Evolutionary conservation across 1,284 basidiomycete species (phyloP).

Genomic region (Filobasidium uniguttulatum): DNA sequence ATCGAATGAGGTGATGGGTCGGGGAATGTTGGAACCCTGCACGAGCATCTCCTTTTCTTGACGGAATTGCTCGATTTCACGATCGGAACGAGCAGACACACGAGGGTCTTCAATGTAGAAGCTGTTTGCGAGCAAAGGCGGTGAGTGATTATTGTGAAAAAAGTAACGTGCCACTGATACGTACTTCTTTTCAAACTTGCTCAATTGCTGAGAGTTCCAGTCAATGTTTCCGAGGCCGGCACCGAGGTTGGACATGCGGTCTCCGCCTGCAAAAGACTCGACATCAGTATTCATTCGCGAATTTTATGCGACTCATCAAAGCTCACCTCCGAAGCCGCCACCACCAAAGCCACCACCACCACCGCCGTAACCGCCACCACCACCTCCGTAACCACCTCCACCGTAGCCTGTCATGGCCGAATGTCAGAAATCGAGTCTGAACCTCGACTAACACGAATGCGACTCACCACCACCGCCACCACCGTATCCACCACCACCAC

Average conservation of each 20-base stretch:
- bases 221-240: constrained; percentile 70
- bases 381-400: constrained; percentile 34
- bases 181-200: constrained; percentile 56
- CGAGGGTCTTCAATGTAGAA: constrained; percentile 91
- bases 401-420: too few relatives aligned
- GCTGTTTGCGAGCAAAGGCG: constrained; percentile 41
- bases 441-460: too few relatives aligned
- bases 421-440: too few relatives aligned
- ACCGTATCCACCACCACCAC: constrained; percentile 33
- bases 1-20: constrained; percentile 82
- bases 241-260: constrained; percentile 74
- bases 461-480: constrained; percentile 22
- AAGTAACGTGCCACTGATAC: constrained; percentile 8
- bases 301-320: constrained; percentile 11
- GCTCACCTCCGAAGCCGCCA: constrained; percentile 24
- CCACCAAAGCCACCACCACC: constrained; percentile 24
- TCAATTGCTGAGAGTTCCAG: constrained; percentile 58
- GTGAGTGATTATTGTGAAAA: not conserved
- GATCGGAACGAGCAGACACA: constrained; percentile 62
- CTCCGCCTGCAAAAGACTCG: constrained; percentile 39
- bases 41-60: constrained; percentile 78
- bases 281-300: too few relatives aligned
- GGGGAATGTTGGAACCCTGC: constrained; percentile 74
- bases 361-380: constrained; percentile 21
- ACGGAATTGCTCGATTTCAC: constrained; percentile 79